Conservation (phyloP, 352 stramenopile species). For the Globisporangium acanthophoron region DNA sequence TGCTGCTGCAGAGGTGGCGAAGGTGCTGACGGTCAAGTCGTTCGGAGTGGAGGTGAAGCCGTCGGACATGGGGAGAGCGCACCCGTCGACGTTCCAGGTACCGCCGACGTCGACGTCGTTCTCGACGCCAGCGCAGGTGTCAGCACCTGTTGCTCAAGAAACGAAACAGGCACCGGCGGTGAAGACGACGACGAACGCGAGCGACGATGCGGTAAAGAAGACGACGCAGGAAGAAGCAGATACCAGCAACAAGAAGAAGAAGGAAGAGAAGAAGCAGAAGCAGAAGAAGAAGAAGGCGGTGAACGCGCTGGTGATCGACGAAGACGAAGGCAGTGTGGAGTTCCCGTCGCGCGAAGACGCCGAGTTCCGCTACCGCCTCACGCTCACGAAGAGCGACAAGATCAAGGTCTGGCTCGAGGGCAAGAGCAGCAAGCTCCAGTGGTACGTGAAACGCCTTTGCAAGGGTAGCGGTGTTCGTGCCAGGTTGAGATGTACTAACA, state of each 20-base stretch:
- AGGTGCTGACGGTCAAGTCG: neutral
- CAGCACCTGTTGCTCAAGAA: neutral
- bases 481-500: neutral
- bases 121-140: neutral
- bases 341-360: neutral
- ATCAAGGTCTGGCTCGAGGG: constrained; percentile 4
- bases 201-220: neutral
- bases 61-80: neutral
- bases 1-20: too few species aligned
- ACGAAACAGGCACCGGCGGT: neutral
- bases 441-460: neutral
- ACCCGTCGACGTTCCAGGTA: neutral
- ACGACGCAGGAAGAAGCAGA: neutral
- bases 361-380: constrained; percentile 6
- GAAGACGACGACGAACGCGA: neutral
- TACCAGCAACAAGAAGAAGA: neutral
- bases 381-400: constrained; percentile 1
- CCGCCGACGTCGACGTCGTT: neutral
- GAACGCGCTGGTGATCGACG: neutral
- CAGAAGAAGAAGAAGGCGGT: constrained; percentile 2
- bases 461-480: neutral
- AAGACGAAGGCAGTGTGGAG: constrained; percentile 10
- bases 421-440: constrained; percentile 3
- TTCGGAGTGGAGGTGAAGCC: neutral
- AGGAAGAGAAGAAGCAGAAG: neutral